Conservation (phyloP, 805 yeast genomes). For the Suhomyces xylopsoci region DNA sequence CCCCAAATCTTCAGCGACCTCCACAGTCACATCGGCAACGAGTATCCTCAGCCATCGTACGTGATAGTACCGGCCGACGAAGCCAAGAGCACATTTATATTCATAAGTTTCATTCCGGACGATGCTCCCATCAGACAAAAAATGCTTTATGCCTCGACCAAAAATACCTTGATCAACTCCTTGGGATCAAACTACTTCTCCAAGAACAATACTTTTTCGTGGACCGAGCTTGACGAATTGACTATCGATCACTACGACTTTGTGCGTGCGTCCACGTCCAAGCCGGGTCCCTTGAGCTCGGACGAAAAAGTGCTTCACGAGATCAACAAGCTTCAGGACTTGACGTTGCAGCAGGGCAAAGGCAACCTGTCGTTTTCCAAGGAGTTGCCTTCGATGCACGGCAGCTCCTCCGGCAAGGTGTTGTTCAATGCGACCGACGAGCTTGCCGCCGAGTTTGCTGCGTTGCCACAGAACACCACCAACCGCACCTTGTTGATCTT, state of each 20-base stretch:
- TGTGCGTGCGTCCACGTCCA: slow-evolving; percentile 9
- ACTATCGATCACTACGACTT: slow-evolving; percentile 44
- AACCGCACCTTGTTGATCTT: slow-evolving; percentile 42
- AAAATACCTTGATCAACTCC: slow-evolving; percentile 69
- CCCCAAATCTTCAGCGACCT: slow-evolving; percentile 18
- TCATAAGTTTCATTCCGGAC: slow-evolving; percentile 87
- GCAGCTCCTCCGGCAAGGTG: slow-evolving; percentile 12
- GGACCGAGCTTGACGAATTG: slow-evolving; percentile 58
- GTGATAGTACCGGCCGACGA: slow-evolving; percentile 21
- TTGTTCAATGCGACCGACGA: slow-evolving; percentile 24
- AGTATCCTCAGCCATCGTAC: slow-evolving; percentile 37
- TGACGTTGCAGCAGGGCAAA: slow-evolving; percentile 18
- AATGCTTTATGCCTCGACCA: slow-evolving; percentile 93
- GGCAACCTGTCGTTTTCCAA: slow-evolving; percentile 18
- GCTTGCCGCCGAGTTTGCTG: slow-evolving; percentile 24
- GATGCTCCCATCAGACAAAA: slow-evolving; percentile 74
- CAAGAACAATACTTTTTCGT: slow-evolving; percentile 38
- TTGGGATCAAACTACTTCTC: slow-evolving; percentile 61
- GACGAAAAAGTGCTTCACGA: slow-evolving; percentile 53
- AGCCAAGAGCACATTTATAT: slow-evolving; percentile 35
- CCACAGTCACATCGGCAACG: slow-evolving; percentile 17
- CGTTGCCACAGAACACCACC: slow-evolving; percentile 15
- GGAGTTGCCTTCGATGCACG: slow-evolving; percentile 37
- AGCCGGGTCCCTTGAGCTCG: slow-evolving; percentile 50
- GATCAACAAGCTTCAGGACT: slow-evolving; percentile 37